These are phyloP conservation scores for Chaetomium globosum DNA, from an alignment of 2,329 filamentous ascomycete genomes.

Conservation along the genomic window DNA sequence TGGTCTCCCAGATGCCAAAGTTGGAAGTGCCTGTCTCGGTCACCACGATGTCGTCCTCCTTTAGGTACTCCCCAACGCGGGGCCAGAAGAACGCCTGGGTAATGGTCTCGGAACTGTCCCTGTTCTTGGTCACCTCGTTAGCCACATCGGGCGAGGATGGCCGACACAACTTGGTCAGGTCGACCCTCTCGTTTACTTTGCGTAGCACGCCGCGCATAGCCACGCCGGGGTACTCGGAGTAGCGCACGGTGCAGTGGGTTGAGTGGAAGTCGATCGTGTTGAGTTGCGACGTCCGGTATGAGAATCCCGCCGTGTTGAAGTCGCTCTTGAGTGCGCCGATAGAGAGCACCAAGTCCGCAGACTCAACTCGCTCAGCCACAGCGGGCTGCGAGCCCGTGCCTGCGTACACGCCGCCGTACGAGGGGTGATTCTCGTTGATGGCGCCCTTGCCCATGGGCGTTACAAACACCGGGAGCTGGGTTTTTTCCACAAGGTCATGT, in stretches of 20 bases:
- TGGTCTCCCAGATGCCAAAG: slow-evolving; percentile 85
- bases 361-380: slow-evolving; percentile 66
- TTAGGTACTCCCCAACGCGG: slow-evolving; percentile 69
- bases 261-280: slow-evolving; percentile 82
- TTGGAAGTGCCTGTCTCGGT: slow-evolving; percentile 88
- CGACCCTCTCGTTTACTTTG: slow-evolving; percentile 65
- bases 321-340: slow-evolving; percentile 68
- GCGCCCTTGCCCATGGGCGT: slow-evolving; percentile 88
- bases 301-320: slow-evolving; percentile 83
- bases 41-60: slow-evolving; percentile 70
- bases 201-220: slow-evolving; percentile 76
- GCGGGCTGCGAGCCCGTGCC: slow-evolving; percentile 72
- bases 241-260: slow-evolving; percentile 70
- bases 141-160: slow-evolving; percentile 54
- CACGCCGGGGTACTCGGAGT: slow-evolving; percentile 76
- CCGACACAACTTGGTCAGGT: slow-evolving; percentile 60
- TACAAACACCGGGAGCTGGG: slow-evolving; percentile 78
- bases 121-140: slow-evolving; percentile 52
- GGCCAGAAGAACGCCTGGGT: slow-evolving; percentile 79
- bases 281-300: slow-evolving; percentile 74
- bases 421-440: slow-evolving; percentile 73
- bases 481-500: slow-evolving; percentile 71
- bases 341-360: slow-evolving; percentile 69
- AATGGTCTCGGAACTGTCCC: slow-evolving; percentile 52
- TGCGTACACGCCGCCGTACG: slow-evolving; percentile 82